Evolutionary conservation across 129 eudicot genomes (phyloP).

Genomic region (Dittrichia graveolens): DNA sequence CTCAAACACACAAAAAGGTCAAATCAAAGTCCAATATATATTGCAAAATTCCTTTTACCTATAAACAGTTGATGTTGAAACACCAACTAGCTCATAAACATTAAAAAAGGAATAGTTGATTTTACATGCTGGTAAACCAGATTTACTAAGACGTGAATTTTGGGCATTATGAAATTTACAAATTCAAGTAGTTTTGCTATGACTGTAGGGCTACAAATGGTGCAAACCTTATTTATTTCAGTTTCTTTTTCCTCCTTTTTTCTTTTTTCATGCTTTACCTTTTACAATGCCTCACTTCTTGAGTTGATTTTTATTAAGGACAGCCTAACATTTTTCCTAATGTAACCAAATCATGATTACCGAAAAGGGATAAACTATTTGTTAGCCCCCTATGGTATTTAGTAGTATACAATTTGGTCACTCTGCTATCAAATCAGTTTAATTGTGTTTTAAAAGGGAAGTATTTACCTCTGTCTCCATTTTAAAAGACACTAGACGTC

Average conservation of each 20-base stretch:
- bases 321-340: too few relatives aligned
- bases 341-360: too few relatives aligned
- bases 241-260: too few relatives aligned
- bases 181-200: too few relatives aligned
- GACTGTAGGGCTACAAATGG: too few relatives aligned
- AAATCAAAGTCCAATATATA: background rate
- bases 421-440: background rate
- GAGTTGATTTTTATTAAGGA: background rate
- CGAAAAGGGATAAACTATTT: too few relatives aligned
- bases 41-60: too few relatives aligned
- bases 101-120: too few relatives aligned
- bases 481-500: constrained; percentile 92
- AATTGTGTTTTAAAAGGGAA: background rate
- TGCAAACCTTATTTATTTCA: background rate
- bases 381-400: constrained; percentile 2
- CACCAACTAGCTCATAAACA: background rate
- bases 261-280: background rate
- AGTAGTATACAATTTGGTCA: background rate
- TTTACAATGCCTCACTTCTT: background rate
- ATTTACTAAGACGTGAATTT: too few relatives aligned
- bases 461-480: constrained; percentile 91
- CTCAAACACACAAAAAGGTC: constrained; percentile 10
- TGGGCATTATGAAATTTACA: too few relatives aligned
- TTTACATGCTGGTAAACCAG: too few relatives aligned
- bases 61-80: background rate